Base-by-base conservation (phyloP, 352 stramenopile species). In the Phytophthora citricola region DNA sequence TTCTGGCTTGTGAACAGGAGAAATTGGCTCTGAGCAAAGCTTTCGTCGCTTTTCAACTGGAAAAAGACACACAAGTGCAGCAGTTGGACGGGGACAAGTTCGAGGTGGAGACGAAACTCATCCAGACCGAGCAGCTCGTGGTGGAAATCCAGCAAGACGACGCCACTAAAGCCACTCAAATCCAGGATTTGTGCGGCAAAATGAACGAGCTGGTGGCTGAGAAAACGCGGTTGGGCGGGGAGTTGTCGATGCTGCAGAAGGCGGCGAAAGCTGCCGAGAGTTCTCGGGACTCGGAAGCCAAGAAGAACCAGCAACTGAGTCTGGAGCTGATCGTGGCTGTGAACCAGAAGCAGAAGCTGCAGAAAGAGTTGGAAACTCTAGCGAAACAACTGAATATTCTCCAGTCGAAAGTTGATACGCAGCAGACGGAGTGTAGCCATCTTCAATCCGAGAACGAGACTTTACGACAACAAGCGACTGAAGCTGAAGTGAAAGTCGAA, bases 231-330 rank as follows among this genome's bases (percentile, higher is more conserved):
- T 44, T 85, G 0, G 48, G 53, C 14, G 68, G 76, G 29, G 75
- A 88, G 31, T 48, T 89, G 11, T 50, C 55, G 6, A 54, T 75
- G 26, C 49, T 85, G n/a, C 76, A 87, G 31, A 68, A 73, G 5
- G 65, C 78, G 17, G 58, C 58, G 7, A 50, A 72, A 20, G 45
- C 71, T 40, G 27, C 76, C 2, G 78, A 87, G n/a, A 56, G 64
- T 14, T 45, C 54, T 27, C 52, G 69, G 4, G 53, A 76, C 4
- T 48, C 68, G 5, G 76, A 91, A n/a, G 58, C 36, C 1, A 85
- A 84, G 54, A 91, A 88, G 60, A 87, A 83, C 31, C 80, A 92
- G 43, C 80, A 92, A 44, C 71, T 92, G 1, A 89, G 80, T 64
- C 63, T 91, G 10, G 84, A 91, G 53, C 51, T 92, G 10, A 77